Conservation (phyloP, 108 stramenopile genomes). For the Cyclostephanos tholiformis region DNA sequence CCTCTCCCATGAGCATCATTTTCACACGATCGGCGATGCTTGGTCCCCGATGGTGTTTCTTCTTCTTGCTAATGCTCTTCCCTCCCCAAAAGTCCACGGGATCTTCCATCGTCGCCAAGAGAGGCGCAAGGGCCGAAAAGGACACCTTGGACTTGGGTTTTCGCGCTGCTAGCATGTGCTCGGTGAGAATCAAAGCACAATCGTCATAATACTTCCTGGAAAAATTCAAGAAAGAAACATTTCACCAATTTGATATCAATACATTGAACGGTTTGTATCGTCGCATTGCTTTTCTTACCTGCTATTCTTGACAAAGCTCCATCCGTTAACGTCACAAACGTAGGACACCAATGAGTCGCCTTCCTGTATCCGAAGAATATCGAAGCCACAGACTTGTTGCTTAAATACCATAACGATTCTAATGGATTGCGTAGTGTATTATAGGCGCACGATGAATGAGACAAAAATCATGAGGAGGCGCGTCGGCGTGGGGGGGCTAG, state of each 20-base stretch:
- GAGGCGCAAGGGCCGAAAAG: conserved; percentile 83
- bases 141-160: conserved; percentile 67
- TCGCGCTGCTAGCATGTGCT: conserved; percentile 86
- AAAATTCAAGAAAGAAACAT: not conserved
- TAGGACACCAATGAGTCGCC: conserved; percentile 84
- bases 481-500: not conserved
- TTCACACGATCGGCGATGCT: conserved; percentile 52
- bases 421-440: not conserved
- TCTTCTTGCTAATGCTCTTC: conserved; percentile 26
- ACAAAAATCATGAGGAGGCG: not conserved
- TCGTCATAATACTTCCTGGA: conserved; percentile 96
- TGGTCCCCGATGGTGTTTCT: conserved; percentile 24
- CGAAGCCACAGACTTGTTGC: conserved; percentile 98
- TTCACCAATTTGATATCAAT: not conserved
- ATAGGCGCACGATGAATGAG: not conserved
- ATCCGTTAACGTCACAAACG: conserved; percentile 99
- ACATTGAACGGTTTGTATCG: not conserved
- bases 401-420: conserved; percentile 90
- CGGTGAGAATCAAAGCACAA: conserved; percentile 89
- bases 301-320: conserved; percentile 96
- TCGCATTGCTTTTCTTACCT: conserved; percentile 51
- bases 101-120: conserved; percentile 61
- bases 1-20: conserved; percentile 40
- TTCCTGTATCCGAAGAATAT: conserved; percentile 77
- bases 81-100: conserved; percentile 18